Evolutionary conservation across 139 green algal species (phyloP), one percentile per base, ranked within the genome.

Genomic region (Cymbomonas tetramitiformis): DNA sequence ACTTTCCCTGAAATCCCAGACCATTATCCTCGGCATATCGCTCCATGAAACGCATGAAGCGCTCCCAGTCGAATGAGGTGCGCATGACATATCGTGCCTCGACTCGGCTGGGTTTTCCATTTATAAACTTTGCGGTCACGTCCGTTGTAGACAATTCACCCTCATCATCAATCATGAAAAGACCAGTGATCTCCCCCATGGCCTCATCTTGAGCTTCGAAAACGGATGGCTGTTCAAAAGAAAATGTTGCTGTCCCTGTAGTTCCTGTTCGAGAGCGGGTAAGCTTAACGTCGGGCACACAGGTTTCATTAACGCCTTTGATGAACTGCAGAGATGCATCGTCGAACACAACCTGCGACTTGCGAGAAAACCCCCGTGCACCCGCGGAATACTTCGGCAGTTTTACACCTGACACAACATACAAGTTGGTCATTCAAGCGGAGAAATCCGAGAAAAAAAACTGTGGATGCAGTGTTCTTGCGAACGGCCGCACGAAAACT

Each of bases 1-100:
- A n/a, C n/a, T n/a, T n/a, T n/a, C n/a, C n/a, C n/a, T n/a, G n/a
- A n/a, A 91, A 91, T 38, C 83, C 83, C 2, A 93, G 64, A 2
- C 65, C 79, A 39, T 90, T 82, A 21, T 85, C 77, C 57, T 87
- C 76, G 0, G 86, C 75, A 64, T 94, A 97, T 24, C 88, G 61
- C 74, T 97, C 89, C 90, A 98, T 98, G 80, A 98, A 98, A 0
- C 90, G 71, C 77, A 96, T 94, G 71, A 95, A 96, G 10, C 89
- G 61, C 53, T 96, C 83, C 83, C 86, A 95, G 41, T 96, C 86
- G 58, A 83, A 79, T 23, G 72, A 62, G 57, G 47, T 82, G 39
- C 72, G 59, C 75, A 90, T 85, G 7, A 75, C 62, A 52, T 85
- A 84, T 24, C 58, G 59, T 3, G 83, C 83, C 70, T 93, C 83